Evolutionary conservation across 176 grass and related monocot genomes (phyloP), one percentile per base, ranked within the genome.

Genomic region (Cenchrus purpureus): DNA sequence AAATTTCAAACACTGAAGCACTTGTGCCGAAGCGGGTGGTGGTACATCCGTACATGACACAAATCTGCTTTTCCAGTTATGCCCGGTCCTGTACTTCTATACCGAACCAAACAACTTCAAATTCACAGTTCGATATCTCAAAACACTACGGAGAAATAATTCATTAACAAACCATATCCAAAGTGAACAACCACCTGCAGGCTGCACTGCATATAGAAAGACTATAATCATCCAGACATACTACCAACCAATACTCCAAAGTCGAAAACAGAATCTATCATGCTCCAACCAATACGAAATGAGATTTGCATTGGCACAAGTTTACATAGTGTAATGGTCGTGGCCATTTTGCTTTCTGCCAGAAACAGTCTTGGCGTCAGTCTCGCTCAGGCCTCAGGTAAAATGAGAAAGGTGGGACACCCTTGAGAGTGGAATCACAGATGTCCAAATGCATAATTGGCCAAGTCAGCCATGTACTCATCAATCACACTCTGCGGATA

Each of bases 391-490:
- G 15, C 32, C 69, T 53, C 14, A 17, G 10, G 9, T 53, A 52
- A 52, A 15, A 66, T 45, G 4, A 58, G 52, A 71, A 25, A 5
- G 3, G 19, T 15, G 1, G 5, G 48, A 5, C n/a, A 15, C 28
- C 45, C 45, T 8, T 65, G 46, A 73, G n/a, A 53, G 28, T 54
- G 29, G 12, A 50, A 45, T 62, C 67, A 59, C 5, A 58, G 68
- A 65, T 80, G 25, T 28, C 28, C 45, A 16, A 66, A 66, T 72
- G 80, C 68, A 7, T 48, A 62, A 22, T 73, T 46, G 12, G 43
- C 42, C 69, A 83, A 51, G 56, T 1, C 25, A 74, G 62, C 56
- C 28, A 83, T 62, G 69, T 63, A 74, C 45, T 74, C 54, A 52
- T 83, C 81, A 63, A 73, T 49, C 8, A 45, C 5, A 13, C 55